phyloP scores from a whole-genome alignment of 495 filamentous ascomycete genomes.

The Lindgomyces ingoldianus region DNA sequence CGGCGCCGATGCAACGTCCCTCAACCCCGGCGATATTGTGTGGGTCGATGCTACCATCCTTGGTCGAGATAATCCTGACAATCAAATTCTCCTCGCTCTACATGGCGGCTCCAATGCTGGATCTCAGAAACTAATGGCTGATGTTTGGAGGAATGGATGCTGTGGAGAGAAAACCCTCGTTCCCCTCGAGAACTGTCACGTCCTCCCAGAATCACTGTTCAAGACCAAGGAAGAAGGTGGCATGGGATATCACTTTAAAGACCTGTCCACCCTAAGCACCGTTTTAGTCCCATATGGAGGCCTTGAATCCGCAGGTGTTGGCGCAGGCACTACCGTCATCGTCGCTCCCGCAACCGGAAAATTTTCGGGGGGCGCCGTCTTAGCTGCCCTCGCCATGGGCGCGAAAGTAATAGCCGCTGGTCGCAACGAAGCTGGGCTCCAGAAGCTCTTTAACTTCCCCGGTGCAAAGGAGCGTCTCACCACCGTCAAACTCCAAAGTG shows the following conservation, averaged over 20 bases:
- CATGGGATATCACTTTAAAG: constrained; percentile 46
- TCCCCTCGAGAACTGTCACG: constrained; percentile 52
- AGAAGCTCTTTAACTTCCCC: constrained; percentile 25
- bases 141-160: constrained; percentile 50
- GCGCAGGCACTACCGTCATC: constrained; percentile 41
- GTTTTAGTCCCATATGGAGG: constrained; percentile 56
- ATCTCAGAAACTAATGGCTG: constrained; percentile 43
- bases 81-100: constrained; percentile 46
- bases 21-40: constrained; percentile 53
- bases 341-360: constrained; percentile 42
- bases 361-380: constrained; percentile 41
- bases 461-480: constrained; percentile 16
- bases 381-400: constrained; percentile 41
- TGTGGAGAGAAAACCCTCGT: constrained; percentile 50
- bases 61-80: constrained; percentile 50
- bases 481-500: constrained; percentile 13
- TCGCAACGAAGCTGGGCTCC: constrained; percentile 32
- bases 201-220: constrained; percentile 49
- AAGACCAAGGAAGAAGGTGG: constrained; percentile 26
- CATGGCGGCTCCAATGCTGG: constrained; percentile 36
- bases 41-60: constrained; percentile 48
- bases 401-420: constrained; percentile 42
- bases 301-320: constrained; percentile 51
- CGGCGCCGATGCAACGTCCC: constrained; percentile 49
- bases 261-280: constrained; percentile 40